These are phyloP conservation scores for Corrigiola litoralis DNA, from an alignment of 179 eudicot genomes.

Conservation along the genomic window DNA sequence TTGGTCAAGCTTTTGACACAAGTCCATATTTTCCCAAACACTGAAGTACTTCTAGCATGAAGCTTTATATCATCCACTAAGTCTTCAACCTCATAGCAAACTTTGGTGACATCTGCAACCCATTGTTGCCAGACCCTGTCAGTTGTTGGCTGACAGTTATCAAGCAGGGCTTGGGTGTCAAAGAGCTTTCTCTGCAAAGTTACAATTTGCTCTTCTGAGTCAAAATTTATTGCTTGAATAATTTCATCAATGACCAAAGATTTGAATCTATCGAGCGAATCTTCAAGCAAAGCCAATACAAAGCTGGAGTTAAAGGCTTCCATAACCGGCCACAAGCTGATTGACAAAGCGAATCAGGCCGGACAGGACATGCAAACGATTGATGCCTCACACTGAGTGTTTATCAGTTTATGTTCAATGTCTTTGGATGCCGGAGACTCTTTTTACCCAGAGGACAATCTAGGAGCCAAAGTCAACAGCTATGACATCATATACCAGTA, in stretches of 20 bases:
- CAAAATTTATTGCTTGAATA: slow-evolving; percentile 3
- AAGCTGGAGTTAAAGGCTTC: slow-evolving; percentile 1
- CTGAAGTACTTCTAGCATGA: background rate
- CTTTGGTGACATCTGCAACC: slow-evolving; percentile 16
- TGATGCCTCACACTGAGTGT: too few species aligned
- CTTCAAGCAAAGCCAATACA: slow-evolving; percentile 1
- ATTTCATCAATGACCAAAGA: slow-evolving; percentile 1
- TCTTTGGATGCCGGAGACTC: too few species aligned
- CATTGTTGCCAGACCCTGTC: background rate
- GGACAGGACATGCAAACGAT: too few species aligned
- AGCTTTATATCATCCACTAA: slow-evolving; percentile 13
- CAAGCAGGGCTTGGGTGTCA: slow-evolving; percentile 1
- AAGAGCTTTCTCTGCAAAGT: slow-evolving; percentile 5
- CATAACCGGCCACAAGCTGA: background rate
- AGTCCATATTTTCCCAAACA: background rate
- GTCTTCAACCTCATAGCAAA: slow-evolving; percentile 25
- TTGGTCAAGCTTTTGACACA: background rate
- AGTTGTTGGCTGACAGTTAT: slow-evolving; percentile 1
- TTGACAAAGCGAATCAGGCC: too few species aligned
- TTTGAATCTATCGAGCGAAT: slow-evolving; percentile 6
- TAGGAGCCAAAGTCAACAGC: background rate
- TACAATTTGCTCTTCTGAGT: slow-evolving; percentile 5
- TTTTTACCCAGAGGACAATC: too few species aligned
- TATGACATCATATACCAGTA: background rate
- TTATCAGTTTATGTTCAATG: too few species aligned